Conservation (phyloP, 176 grass and related monocot genomes). For the Coix lacrymajobi region DNA sequence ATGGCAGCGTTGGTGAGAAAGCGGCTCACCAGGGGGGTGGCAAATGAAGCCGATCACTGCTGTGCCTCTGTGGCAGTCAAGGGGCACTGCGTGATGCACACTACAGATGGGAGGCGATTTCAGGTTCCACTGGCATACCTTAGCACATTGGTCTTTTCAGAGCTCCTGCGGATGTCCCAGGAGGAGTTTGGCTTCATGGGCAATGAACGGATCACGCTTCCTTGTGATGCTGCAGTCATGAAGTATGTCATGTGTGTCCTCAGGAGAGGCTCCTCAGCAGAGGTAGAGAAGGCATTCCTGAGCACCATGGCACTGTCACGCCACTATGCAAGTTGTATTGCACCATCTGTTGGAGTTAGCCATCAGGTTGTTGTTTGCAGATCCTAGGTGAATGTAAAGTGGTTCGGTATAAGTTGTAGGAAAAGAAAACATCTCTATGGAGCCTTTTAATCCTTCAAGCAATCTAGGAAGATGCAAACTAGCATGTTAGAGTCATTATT, state of each 20-base stretch:
- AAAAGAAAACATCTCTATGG: neutral
- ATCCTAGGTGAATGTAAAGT: neutral
- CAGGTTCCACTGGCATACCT: constrained; percentile 40
- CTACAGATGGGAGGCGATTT: constrained; percentile 18
- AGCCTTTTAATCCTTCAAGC: neutral
- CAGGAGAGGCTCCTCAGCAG: constrained; percentile 2
- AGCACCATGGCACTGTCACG: constrained; percentile 25
- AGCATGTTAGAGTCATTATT: neutral
- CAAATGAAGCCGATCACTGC: neutral
- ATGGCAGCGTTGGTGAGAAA: neutral
- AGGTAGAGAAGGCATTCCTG: constrained; percentile 29
- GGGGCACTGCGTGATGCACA: constrained; percentile 42
- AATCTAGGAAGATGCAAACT: neutral
- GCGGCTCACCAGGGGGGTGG: neutral
- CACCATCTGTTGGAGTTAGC: neutral
- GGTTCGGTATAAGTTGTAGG: neutral
- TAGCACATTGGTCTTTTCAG: constrained; percentile 1
- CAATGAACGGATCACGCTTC: constrained; percentile 32
- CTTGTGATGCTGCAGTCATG: constrained; percentile 25
- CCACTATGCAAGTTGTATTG: neutral
- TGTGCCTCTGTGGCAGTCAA: constrained; percentile 5
- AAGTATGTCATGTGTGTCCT: constrained; percentile 43
- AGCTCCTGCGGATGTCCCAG: constrained; percentile 43
- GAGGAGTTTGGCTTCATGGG: constrained; percentile 47
- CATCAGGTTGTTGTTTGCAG: neutral